Conservation (phyloP, 1,284 basidiomycete species). For the Porodaedalea pini region DNA sequence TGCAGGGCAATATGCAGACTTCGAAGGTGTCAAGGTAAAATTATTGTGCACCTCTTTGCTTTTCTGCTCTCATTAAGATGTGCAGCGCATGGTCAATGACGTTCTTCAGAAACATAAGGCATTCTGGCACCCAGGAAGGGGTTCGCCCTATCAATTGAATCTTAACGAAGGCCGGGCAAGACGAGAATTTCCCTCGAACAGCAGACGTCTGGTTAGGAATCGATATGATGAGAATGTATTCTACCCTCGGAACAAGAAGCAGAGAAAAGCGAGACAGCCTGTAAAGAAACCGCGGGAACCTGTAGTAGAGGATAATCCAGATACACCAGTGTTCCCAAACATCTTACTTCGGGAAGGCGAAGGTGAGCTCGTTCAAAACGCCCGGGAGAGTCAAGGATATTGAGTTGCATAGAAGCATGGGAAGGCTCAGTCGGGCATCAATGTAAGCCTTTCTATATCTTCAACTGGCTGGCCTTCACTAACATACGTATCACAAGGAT, state of each 20-base stretch:
- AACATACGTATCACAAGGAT: background rate
- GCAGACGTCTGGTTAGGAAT: constrained; percentile 1
- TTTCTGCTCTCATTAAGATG: background rate
- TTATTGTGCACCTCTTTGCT: background rate
- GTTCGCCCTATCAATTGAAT: constrained; percentile 19
- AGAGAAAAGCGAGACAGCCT: constrained; percentile 5
- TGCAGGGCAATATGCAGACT: constrained; percentile 19
- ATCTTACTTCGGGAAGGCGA: background rate
- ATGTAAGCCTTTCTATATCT: background rate
- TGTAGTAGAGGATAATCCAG: constrained; percentile 2
- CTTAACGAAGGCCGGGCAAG: constrained; percentile 18
- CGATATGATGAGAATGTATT: constrained; percentile 6
- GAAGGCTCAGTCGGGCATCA: background rate
- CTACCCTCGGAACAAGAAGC: constrained; percentile 7
- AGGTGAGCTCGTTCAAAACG: background rate
- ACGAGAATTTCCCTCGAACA: constrained; percentile 20
- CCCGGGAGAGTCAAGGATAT: background rate
- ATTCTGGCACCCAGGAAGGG: constrained; percentile 21
- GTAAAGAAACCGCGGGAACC: background rate
- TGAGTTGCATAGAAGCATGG: background rate
- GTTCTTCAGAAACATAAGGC: constrained; percentile 22
- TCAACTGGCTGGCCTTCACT: background rate
- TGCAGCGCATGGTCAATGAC: constrained; percentile 21
- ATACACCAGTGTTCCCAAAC: background rate
- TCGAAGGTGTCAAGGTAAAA: constrained; percentile 19